Evolutionary conservation across 148 eudicot species (phyloP).

Genomic region (Nepenthes mirabilis): DNA sequence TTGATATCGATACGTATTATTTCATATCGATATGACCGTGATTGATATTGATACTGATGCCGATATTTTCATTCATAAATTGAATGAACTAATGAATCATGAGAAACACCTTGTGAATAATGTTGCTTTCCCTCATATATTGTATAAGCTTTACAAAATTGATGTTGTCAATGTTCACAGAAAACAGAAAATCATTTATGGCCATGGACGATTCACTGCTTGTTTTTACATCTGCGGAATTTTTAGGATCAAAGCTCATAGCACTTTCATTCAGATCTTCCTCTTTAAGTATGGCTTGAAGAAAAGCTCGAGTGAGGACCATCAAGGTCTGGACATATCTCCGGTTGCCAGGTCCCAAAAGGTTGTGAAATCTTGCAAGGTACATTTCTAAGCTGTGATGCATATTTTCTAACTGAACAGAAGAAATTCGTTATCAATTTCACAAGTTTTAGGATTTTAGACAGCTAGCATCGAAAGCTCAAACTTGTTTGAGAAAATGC

Average conservation of each 20-base stretch:
- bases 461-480: background rate
- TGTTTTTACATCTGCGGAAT: conserved; percentile 18
- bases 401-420: conserved; percentile 54
- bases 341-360: conserved; percentile 86
- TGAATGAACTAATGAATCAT: background rate
- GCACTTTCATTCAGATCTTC: conserved; percentile 6
- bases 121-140: conserved; percentile 82
- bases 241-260: conserved; percentile 21
- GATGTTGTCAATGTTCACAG: conserved; percentile 87
- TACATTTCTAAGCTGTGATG: conserved; percentile 59
- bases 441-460: background rate
- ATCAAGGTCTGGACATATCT: conserved; percentile 78
- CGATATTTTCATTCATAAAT: no score
- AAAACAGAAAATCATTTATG: conserved; percentile 78
- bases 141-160: conserved; percentile 66
- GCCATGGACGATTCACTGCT: conserved; percentile 42
- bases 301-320: conserved; percentile 65
- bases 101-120: conserved; percentile 69
- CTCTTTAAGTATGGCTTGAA: conserved; percentile 29
- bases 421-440: conserved; percentile 1
- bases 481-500: background rate
- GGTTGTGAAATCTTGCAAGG: conserved; percentile 50
- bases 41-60: no score
- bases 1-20: no score
- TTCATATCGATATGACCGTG: no score